Evolutionary conservation across 176 grass and related monocot genomes (phyloP), one percentile per base, ranked within the genome.

Genomic region (Calamus simplicifolius): DNA sequence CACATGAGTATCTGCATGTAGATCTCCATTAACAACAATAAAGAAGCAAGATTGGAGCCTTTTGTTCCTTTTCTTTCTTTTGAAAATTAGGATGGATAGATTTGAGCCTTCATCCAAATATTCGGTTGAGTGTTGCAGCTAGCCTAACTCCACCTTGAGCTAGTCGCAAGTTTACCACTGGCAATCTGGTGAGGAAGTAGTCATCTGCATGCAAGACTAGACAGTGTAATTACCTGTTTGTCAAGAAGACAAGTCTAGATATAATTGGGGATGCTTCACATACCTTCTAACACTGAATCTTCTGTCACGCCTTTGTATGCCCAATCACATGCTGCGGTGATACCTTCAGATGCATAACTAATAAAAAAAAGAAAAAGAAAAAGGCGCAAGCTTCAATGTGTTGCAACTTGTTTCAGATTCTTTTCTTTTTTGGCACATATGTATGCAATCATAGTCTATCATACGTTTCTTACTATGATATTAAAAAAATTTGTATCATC

Each of bases 301-400:
- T 79, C 23, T 1, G 52, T 16, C 29, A 79, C 81, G 21, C 58
- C 59, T 63, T 85, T 85, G 58, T 85, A 82, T 18, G 81, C 86
- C 86, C 77, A 89, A 49, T 81, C 54, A 23, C 86, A 89, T 52
- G 81, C 78, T 69, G 78, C 81, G 14, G 75, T 19, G 52, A 89
- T 75, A 55, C 81, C 75, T 69, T 89, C 81, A 1, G 86, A 62
- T 23, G 81, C 86, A 53, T 81, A 89, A 62, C 81, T 85, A 43
- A 43, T 43, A 12, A 13, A 2, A 2, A 10, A 6, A 3, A 10
- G 3, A 13, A 43, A 43, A 43, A 43, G 5, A 6, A 43, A 43
- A 13, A 6, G 13, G 8, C 3, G 10, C 1, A 2, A 43, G 35
- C 2, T 13, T 43, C 35, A 43, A 43, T 13, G 35, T 0, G 8